These are phyloP conservation scores for Calocera viscosa DNA, from an alignment of 768 basidiomycete species.

Conservation along the genomic window DNA sequence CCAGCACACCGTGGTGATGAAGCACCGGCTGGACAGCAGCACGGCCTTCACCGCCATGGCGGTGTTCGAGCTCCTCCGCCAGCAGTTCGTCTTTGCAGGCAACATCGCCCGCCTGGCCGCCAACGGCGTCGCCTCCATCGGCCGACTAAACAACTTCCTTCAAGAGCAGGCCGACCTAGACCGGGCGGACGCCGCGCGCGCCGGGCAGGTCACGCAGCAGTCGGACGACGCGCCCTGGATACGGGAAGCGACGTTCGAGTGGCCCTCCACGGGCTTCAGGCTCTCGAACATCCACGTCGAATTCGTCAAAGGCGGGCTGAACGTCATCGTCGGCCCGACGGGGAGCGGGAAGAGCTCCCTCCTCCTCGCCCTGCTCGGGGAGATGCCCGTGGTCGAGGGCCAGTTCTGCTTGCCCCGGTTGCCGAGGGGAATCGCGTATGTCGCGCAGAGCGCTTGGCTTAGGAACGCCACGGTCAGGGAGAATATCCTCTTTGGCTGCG, in stretches of 20 bases:
- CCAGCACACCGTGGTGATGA: neutral
- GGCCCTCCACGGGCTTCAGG: constrained; percentile 28
- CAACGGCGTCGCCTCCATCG: constrained; percentile 1
- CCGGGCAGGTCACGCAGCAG: neutral
- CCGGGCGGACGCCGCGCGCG: neutral
- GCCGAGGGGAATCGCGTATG: constrained; percentile 5
- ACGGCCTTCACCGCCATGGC: neutral
- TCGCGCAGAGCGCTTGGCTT: constrained; percentile 38
- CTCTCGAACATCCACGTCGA: constrained; percentile 45
- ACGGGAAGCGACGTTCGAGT: neutral
- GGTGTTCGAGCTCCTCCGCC: constrained; percentile 6
- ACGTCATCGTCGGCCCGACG: constrained; percentile 51
- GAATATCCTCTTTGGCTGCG: constrained; percentile 63
- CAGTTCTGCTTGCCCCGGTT: constrained; percentile 9
- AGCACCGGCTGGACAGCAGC: constrained; percentile 5
- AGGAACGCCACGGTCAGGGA: constrained; percentile 71
- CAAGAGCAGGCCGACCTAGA: neutral
- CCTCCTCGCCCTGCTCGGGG: constrained; percentile 52
- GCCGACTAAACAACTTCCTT: neutral
- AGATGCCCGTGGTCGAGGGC: constrained; percentile 27
- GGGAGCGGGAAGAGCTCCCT: constrained; percentile 60
- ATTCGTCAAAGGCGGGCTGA: constrained; percentile 47
- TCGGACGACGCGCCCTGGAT: constrained; percentile 1
- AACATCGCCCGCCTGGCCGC: constrained; percentile 5
- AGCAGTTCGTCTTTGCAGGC: constrained; percentile 6